phyloP scores from a whole-genome alignment of 2,329 filamentous ascomycete genomes.

The Aureobasidium lini region DNA sequence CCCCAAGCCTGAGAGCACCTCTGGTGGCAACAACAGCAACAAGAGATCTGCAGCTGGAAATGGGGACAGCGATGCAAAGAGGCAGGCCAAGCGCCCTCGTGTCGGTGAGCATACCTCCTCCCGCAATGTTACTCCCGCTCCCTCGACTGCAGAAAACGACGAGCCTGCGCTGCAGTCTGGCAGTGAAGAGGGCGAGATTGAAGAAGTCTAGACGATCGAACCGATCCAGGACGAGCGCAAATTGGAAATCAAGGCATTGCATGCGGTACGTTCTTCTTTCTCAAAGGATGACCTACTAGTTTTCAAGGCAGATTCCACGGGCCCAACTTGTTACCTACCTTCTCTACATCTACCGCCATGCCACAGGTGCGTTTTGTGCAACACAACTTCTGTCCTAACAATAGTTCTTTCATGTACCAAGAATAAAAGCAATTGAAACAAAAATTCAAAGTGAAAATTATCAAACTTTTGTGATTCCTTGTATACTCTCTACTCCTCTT shows the following conservation, averaged over 20 bases:
- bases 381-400: not conserved
- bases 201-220: slow-evolving; percentile 51
- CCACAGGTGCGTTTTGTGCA: slow-evolving; percentile 6
- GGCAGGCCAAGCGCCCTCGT: slow-evolving; percentile 15
- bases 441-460: slow-evolving; percentile 2
- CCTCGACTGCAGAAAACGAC: slow-evolving; percentile 26
- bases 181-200: slow-evolving; percentile 96
- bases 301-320: not conserved
- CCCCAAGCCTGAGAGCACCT: slow-evolving; percentile 32
- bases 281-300: slow-evolving; percentile 12
- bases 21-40: slow-evolving; percentile 8
- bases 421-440: not conserved
- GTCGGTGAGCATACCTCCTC: slow-evolving; percentile 51
- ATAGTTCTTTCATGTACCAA: not conserved
- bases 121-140: slow-evolving; percentile 48
- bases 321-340: not conserved
- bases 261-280: slow-evolving; percentile 12
- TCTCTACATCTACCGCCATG: not conserved
- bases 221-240: not conserved
- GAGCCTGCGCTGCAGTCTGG: slow-evolving; percentile 68
- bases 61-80: slow-evolving; percentile 3
- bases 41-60: not conserved
- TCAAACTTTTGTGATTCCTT: slow-evolving; percentile 9
- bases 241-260: not conserved
- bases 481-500: not conserved